Conservation (phyloP, 164 flowering plant species). For the Nymphaea thermarum region DNA sequence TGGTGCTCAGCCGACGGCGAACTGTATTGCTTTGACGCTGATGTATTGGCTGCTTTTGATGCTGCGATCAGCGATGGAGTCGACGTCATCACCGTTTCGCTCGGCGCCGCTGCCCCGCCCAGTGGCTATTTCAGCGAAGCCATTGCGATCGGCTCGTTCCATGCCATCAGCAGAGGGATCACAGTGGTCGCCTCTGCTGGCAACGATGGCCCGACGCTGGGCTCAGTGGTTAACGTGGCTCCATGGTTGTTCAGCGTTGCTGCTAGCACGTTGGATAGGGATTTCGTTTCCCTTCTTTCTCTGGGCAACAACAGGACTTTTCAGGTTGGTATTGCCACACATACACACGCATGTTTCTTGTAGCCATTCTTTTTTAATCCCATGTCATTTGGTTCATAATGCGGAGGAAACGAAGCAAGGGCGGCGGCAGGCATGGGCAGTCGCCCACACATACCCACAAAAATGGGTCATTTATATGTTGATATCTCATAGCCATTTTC, state of each 20-base stretch:
- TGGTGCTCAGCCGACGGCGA: neutral
- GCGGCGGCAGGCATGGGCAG: too few species aligned
- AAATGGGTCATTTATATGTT: too few species aligned
- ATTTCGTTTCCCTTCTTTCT: constrained; percentile 20
- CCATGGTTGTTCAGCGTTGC: constrained; percentile 65
- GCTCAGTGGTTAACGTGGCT: constrained; percentile 25
- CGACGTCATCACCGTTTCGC: constrained; percentile 47
- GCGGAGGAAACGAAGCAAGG: too few species aligned
- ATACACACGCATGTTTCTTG: too few species aligned
- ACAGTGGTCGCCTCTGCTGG: constrained; percentile 40
- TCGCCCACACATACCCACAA: too few species aligned
- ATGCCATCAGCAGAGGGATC: constrained; percentile 43
- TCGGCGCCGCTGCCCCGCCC: constrained; percentile 21
- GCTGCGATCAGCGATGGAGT: constrained; percentile 54
- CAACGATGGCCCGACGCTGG: constrained; percentile 27
- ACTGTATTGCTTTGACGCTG: constrained; percentile 37
- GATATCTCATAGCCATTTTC: too few species aligned
- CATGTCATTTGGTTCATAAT: too few species aligned
- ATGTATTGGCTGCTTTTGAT: constrained; percentile 49
- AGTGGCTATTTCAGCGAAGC: constrained; percentile 21
- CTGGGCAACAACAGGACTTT: constrained; percentile 17
- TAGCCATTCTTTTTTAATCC: neutral
- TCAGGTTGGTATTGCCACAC: neutral
- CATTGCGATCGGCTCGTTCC: constrained; percentile 40
- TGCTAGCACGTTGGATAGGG: constrained; percentile 54